These are phyloP conservation scores for Hyaloscypha hepaticicola DNA, from an alignment of 495 filamentous ascomycete genomes.

Conservation along the genomic window DNA sequence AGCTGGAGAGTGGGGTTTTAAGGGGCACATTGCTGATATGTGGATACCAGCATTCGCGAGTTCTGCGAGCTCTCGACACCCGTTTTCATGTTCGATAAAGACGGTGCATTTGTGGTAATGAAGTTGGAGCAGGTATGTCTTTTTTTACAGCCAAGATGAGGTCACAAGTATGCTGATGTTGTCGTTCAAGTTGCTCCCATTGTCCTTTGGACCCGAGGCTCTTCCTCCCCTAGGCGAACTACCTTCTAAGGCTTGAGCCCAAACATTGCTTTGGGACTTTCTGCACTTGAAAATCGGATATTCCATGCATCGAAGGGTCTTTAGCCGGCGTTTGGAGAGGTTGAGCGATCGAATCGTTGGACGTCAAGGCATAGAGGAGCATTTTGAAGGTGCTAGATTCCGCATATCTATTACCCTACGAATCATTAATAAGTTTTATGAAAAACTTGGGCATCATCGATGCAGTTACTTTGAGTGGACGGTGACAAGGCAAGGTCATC, in stretches of 20 bases:
- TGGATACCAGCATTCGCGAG: slow-evolving; percentile 64
- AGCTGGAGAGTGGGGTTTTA: not conserved
- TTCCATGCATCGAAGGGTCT: not conserved
- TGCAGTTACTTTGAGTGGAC: not conserved
- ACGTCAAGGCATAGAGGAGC: not conserved
- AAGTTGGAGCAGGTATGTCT: slow-evolving; percentile 56
- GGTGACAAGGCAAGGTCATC: not conserved
- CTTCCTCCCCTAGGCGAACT: slow-evolving; percentile 39
- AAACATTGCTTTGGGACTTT: not conserved
- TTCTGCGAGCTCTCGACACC: slow-evolving; percentile 68
- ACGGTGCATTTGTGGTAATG: slow-evolving; percentile 65
- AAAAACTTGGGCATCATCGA: not conserved
- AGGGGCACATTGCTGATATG: not conserved
- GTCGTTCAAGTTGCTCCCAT: slow-evolving; percentile 60
- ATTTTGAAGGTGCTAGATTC: not conserved
- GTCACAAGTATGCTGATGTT: slow-evolving; percentile 66
- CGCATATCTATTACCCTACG: not conserved
- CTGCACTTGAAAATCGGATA: not conserved
- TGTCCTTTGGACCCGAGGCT: slow-evolving; percentile 70
- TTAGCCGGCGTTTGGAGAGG: not conserved
- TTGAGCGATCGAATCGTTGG: not conserved
- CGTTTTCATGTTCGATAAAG: slow-evolving; percentile 87
- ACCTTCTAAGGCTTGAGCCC: slow-evolving; percentile 11
- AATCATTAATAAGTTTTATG: not conserved
- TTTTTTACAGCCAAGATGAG: slow-evolving; percentile 34